Evolutionary conservation across 2,329 filamentous ascomycete genomes (phyloP), one percentile per base, ranked within the genome.

Genomic region (Exophiala phaeomuriformis): DNA sequence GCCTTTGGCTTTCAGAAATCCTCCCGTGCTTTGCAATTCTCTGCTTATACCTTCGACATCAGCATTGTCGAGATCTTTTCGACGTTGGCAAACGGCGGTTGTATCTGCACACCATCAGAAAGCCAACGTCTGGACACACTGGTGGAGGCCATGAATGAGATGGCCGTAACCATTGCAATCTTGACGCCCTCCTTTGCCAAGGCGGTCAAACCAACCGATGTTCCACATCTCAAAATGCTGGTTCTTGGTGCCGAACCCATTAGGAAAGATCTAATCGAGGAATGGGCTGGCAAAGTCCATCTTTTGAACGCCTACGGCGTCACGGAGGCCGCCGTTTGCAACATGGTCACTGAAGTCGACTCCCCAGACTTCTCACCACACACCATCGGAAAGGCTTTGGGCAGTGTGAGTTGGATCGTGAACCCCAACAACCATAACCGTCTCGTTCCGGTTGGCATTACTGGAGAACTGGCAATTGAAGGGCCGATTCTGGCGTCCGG

Each of bases 401-500:
- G 33, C 7, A n/a, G 7, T 7, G 7, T 7, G 7, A n/a, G 7
- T 7, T 36, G 33, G 33, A n/a, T 36, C 33, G 33, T 36, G 7
- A n/a, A 36, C n/a, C 33, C 33, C n/a, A 36, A 7, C n/a, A 7
- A 7, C 7, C 33, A 7, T n/a, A 36, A 36, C n/a, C 33, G 33
- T 36, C 33, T 36, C 33, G 33, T 36, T 7, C 7, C 7, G 7
- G 33, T 36, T 7, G 33, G 33, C 7, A 7, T 7, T 36, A 36
- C n/a, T 36, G 33, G 33, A 7, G 33, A 36, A n/a, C n/a, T 36
- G n/a, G 7, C 7, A n/a, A 19, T 45, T 6, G 42, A 30, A 45
- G 30, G 27, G 4, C n/a, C 19, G 8, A 19, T 19, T 19, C 42
- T 86, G 2, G 81, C 80, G 6, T 71, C 78, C 33, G 81, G 81